Base-by-base conservation (phyloP, 139 green algal genomes). In the Closterium sp. region DNA sequence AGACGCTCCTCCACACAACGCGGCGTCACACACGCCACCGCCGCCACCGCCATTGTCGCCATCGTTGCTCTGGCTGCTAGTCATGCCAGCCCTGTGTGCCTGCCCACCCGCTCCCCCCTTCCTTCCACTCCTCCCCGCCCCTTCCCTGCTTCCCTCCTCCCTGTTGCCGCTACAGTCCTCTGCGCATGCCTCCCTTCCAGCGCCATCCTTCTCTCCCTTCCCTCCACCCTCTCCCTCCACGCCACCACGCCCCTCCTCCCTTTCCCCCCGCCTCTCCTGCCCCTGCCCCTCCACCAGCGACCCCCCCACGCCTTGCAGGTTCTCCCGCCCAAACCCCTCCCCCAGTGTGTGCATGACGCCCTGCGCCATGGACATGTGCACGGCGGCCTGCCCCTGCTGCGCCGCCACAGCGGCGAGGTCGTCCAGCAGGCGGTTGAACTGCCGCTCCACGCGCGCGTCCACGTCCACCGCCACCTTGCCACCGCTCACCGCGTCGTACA, bases 401-500 rank as follows among this genome's bases (percentile, higher is more conserved):
- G 90, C 84, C 30, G 93, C 88, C 32, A 94, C 91, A 28, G 34
- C n/a, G 6, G 89, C 69, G 2, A 94, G 94, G 23, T 95, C 93
- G 85, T 97, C 96, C 93, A 97, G 93, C 38, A 98, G 93, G 23
- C 94, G 91, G 33, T 97, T 95, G 5, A 94, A 92, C 89, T 97
- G 36, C 84, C 33, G n/a, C 89, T 97, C 96, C 28, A 96, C 89
- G 81, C 89, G 87, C 33, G 89, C 90, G 87, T 96, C 95, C 10
- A 91, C 86, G 5, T 94, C 92, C 31, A 38, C 30, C 1, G 86
- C 33, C 33, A 96, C 93, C 31, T 90, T 69, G 55, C 31, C 84
- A 10, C 97, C 96, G 0, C 90, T 94, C 34, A 94, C 87, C 33
- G 88, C 93, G 89, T 98, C 96, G 86, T 94, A 96, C 5, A 98